These are phyloP conservation scores for Morella rubra DNA, from an alignment of 306 rosid genomes.

Conservation along the genomic window DNA sequence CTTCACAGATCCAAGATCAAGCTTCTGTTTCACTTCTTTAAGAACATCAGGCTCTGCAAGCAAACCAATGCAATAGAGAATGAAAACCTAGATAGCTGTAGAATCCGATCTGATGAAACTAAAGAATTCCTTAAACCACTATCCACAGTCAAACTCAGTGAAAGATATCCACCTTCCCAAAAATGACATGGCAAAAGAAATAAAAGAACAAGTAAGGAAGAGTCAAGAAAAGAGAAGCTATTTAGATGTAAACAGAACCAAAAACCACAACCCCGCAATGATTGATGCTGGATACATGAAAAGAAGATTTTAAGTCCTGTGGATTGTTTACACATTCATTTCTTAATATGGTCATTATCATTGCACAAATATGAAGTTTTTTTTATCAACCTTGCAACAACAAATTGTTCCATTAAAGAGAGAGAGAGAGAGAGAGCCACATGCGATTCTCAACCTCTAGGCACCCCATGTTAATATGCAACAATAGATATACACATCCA, in stretches of 20 bases:
- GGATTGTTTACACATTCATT: not conserved
- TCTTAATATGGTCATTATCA: not conserved
- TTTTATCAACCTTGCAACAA: not conserved
- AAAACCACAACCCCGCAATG: not conserved
- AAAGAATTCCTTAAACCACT: conserved; percentile 1
- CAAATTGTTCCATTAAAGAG: not conserved
- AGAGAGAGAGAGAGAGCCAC: not conserved
- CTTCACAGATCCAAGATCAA: conserved; percentile 91
- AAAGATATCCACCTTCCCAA: not conserved
- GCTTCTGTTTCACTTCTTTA: conserved; percentile 93
- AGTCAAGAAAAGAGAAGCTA: not conserved
- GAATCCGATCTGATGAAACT: not conserved
- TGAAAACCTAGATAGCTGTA: not conserved
- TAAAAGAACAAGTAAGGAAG: not conserved
- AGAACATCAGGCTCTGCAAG: conserved; percentile 91
- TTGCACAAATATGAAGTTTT: not conserved
- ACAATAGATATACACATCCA: not conserved
- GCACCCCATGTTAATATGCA: not conserved
- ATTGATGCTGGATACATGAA: not conserved
- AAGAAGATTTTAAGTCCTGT: not conserved
- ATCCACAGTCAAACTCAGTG: not conserved
- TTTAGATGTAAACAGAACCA: not conserved
- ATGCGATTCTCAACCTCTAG: not conserved
- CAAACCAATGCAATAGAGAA: conserved; percentile 21
- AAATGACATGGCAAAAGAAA: not conserved